phyloP scores from a whole-genome alignment of 352 stramenopile genomes.

The Phytophthora tubulina region DNA sequence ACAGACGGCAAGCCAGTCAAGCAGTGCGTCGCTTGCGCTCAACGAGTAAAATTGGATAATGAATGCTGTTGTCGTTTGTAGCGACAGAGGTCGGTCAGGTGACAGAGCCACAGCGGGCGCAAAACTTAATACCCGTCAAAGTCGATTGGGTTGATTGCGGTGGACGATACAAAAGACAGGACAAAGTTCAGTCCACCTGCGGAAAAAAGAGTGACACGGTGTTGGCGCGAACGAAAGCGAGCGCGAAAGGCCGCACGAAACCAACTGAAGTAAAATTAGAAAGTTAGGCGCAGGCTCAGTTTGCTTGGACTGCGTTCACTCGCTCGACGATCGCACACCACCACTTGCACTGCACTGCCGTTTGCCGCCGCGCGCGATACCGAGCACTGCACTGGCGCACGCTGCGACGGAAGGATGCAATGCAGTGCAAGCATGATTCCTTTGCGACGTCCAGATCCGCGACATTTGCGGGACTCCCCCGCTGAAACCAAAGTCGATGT shows the following conservation, averaged over 20 bases:
- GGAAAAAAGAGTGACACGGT: background rate
- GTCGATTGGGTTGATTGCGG: background rate
- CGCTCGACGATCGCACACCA: constrained; percentile 18
- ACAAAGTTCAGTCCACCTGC: constrained; percentile 1
- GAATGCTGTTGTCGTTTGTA: constrained; percentile 28
- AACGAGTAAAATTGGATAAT: constrained; percentile 45
- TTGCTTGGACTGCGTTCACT: constrained; percentile 13
- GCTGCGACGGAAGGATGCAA: constrained; percentile 9
- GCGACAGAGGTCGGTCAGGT: constrained; percentile 9
- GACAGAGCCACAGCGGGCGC: constrained; percentile 15
- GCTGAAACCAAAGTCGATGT: constrained; percentile 22
- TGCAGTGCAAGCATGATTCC: constrained; percentile 12
- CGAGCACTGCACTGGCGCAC: background rate
- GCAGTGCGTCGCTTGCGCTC: constrained; percentile 24
- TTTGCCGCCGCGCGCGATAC: background rate
- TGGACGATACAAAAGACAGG: background rate
- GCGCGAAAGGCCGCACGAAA: constrained; percentile 34
- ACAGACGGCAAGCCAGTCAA: constrained; percentile 8
- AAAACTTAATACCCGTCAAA: constrained; percentile 24
- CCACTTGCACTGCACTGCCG: background rate
- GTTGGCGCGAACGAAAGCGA: constrained; percentile 25
- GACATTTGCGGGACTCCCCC: constrained; percentile 23
- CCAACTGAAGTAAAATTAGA: constrained; percentile 27
- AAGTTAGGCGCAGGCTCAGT: constrained; percentile 23
- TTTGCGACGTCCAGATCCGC: constrained; percentile 21